These are phyloP conservation scores for Lithospermum erythrorhizon DNA, from an alignment of 257 asterid species.

Conservation along the genomic window DNA sequence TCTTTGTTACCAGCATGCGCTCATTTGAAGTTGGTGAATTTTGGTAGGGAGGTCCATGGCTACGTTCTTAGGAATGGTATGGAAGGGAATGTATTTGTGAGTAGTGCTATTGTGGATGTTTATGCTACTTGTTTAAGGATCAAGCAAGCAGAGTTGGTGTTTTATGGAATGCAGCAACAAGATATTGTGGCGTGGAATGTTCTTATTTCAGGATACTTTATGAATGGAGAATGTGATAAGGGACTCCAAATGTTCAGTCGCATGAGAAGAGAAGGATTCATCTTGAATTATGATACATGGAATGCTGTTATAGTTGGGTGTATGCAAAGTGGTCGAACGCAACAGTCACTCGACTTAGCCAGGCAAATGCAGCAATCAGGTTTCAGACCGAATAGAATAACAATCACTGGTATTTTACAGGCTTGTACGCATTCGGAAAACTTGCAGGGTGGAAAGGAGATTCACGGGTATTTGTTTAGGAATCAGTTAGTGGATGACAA, in stretches of 20 bases:
- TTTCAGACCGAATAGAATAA: slow-evolving; percentile 47
- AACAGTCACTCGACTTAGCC: slow-evolving; percentile 34
- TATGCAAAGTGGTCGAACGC: slow-evolving; percentile 36
- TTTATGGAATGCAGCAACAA: slow-evolving; percentile 20
- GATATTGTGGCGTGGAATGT: slow-evolving; percentile 56
- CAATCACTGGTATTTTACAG: slow-evolving; percentile 44
- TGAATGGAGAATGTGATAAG: slow-evolving; percentile 38
- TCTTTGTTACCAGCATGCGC: slow-evolving; percentile 68
- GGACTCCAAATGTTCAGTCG: slow-evolving; percentile 34
- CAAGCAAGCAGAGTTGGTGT: slow-evolving; percentile 42
- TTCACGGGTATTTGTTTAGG: slow-evolving; percentile 37
- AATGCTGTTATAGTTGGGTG: slow-evolving; percentile 59
- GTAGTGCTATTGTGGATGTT: slow-evolving; percentile 60
- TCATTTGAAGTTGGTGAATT: slow-evolving; percentile 34
- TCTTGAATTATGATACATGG: slow-evolving; percentile 42
- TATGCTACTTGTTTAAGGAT: slow-evolving; percentile 57
- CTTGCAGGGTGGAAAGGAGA: slow-evolving; percentile 50
- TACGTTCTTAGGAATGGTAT: slow-evolving; percentile 44
- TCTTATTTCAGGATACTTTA: slow-evolving; percentile 54
- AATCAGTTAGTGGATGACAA: slow-evolving; percentile 31
- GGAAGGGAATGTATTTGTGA: slow-evolving; percentile 42
- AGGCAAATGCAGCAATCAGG: slow-evolving; percentile 43
- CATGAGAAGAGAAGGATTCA: slow-evolving; percentile 37
- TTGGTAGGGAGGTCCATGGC: slow-evolving; percentile 52
- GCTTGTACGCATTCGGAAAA: slow-evolving; percentile 38